These are phyloP conservation scores for Toxicodendron radicans DNA, from an alignment of 345 rosid species.

Conservation along the genomic window DNA sequence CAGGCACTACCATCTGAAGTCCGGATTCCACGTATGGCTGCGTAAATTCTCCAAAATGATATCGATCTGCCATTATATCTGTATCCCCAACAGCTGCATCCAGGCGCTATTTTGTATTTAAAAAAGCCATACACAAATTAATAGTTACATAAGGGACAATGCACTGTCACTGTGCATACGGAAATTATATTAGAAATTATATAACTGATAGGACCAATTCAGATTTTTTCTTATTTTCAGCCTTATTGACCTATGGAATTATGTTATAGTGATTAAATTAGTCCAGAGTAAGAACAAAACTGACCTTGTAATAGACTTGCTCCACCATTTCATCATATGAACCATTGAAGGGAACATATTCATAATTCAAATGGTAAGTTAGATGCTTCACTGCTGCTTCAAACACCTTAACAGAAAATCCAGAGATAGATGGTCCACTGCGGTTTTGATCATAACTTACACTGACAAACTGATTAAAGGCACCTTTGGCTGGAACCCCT, in stretches of 20 bases:
- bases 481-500: slow-evolving; percentile 34
- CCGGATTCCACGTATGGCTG: slow-evolving; percentile 36
- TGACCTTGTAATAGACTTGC: slow-evolving; percentile 28
- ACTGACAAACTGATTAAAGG: slow-evolving; percentile 31
- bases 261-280: background rate
- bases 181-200: no score
- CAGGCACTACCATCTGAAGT: slow-evolving; percentile 30
- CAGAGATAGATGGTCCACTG: slow-evolving; percentile 19
- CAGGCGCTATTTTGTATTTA: slow-evolving; percentile 12
- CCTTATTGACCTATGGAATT: no score
- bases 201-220: no score
- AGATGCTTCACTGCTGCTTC: slow-evolving; percentile 23
- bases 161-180: no score
- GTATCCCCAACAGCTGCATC: slow-evolving; percentile 40
- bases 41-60: slow-evolving; percentile 27
- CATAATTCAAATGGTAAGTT: slow-evolving; percentile 22
- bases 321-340: slow-evolving; percentile 34
- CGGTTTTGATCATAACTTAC: slow-evolving; percentile 13
- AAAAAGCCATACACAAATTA: background rate
- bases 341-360: slow-evolving; percentile 28
- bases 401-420: slow-evolving; percentile 37
- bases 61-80: slow-evolving; percentile 27
- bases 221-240: no score
- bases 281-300: background rate
- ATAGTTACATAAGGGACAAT: background rate